Evolutionary conservation across 306 rosid species (phyloP).

Genomic region (Pterocarpus santalinus): DNA sequence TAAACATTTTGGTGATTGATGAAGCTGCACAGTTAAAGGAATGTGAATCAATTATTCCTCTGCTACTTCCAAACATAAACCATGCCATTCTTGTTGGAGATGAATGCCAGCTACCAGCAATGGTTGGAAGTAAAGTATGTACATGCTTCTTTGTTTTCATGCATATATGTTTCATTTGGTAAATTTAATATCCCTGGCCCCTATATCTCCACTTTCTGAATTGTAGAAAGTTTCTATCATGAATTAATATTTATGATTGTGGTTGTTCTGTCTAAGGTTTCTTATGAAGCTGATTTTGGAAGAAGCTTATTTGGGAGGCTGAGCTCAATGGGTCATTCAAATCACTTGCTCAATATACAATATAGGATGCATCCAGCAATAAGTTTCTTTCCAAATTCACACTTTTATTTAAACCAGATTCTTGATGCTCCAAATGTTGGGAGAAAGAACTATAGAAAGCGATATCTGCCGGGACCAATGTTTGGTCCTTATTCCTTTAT

Average conservation of each 20-base stretch:
- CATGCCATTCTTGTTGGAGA: conserved; percentile 84
- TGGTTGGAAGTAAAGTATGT: conserved; percentile 70
- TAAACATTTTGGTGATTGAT: conserved; percentile 67
- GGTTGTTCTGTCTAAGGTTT: conserved; percentile 53
- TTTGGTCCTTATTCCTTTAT: conserved; percentile 83
- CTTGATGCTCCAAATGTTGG: conserved; percentile 66
- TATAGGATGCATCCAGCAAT: conserved; percentile 91
- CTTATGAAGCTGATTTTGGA: conserved; percentile 67
- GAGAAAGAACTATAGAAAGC: conserved; percentile 54
- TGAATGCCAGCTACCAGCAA: conserved; percentile 81
- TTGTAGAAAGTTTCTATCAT: background rate
- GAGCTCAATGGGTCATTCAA: conserved; percentile 56
- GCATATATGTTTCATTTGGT: background rate
- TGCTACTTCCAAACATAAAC: conserved; percentile 63
- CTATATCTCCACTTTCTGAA: background rate
- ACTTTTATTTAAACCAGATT: conserved; percentile 63
- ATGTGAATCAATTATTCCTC: conserved; percentile 78
- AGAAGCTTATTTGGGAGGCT: conserved; percentile 84
- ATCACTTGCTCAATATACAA: conserved; percentile 70
- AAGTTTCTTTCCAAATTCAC: conserved; percentile 73
- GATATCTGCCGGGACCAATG: conserved; percentile 66
- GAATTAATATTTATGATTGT: conserved; percentile 11
- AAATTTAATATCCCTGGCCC: background rate
- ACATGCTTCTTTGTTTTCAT: background rate
- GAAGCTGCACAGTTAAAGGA: conserved; percentile 88